Percentiles rank a stretch among this genome's conserved stretches.
Evolutionary conservation across 2,329 filamentous ascomycete genomes (phyloP).

Genomic region (Didymella exigua): DNA sequence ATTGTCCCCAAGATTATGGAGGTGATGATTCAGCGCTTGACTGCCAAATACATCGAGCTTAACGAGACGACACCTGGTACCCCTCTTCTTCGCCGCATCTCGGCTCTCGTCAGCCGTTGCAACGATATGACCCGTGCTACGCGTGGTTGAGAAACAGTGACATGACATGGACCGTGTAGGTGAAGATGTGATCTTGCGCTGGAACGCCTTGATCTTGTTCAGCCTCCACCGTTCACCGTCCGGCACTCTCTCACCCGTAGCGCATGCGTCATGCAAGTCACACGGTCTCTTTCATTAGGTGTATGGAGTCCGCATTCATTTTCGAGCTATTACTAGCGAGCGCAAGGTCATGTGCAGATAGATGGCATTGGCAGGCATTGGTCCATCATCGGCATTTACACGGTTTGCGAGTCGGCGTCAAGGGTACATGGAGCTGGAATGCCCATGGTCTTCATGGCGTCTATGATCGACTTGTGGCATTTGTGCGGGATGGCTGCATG

Average conservation of each 20-base stretch:
- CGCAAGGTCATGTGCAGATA: slow-evolving; percentile 8
- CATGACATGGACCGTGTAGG: slow-evolving; percentile 18
- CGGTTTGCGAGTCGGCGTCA: slow-evolving; percentile 5
- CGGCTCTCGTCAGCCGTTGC: slow-evolving; percentile 49
- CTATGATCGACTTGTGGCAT: not conserved
- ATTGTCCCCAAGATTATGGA: slow-evolving; percentile 66
- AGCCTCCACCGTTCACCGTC: not conserved
- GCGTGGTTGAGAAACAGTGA: slow-evolving; percentile 16
- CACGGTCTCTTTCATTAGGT: slow-evolving; percentile 3
- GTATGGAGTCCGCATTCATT: not conserved
- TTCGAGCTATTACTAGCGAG: slow-evolving; percentile 6
- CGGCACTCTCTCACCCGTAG: not conserved
- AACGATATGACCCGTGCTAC: slow-evolving; percentile 41
- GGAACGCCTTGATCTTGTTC: slow-evolving; percentile 31
- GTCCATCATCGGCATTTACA: slow-evolving; percentile 9
- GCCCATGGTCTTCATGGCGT: slow-evolving; percentile 23
- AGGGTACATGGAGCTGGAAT: slow-evolving; percentile 30
- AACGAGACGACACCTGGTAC: slow-evolving; percentile 59
- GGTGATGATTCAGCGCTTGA: slow-evolving; percentile 62
- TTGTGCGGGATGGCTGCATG: slow-evolving; percentile 4
- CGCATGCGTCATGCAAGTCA: not conserved
- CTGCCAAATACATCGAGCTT: slow-evolving; percentile 62
- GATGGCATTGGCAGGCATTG: slow-evolving; percentile 1
- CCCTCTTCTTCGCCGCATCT: slow-evolving; percentile 59
- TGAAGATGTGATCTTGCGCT: slow-evolving; percentile 27